These are phyloP conservation scores for Colletotrichum liaoningense DNA, from an alignment of 2,329 filamentous ascomycete species.

Conservation along the genomic window DNA sequence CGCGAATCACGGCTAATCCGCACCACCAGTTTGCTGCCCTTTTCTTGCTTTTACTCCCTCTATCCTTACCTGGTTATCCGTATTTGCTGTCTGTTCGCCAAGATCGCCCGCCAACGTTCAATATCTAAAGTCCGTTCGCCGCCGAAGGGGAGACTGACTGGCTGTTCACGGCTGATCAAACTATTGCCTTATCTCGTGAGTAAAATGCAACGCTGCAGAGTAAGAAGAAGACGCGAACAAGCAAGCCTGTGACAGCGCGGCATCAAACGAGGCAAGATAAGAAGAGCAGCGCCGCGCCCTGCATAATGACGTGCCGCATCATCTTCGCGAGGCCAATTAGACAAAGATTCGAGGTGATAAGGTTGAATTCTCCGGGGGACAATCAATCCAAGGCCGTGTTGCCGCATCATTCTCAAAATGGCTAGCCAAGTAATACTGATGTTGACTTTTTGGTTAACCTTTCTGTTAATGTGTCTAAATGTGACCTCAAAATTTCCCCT, in stretches of 20 bases:
- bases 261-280: conserved; percentile 5
- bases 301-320: conserved; percentile 9
- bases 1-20: background rate
- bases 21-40: background rate
- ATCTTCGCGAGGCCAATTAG: background rate
- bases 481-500: too few relatives aligned
- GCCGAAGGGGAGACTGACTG: background rate
- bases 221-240: background rate
- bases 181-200: background rate
- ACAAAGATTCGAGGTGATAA: background rate
- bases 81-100: background rate
- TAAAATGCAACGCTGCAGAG: background rate
- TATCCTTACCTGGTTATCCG: background rate
- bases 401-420: background rate
- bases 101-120: background rate
- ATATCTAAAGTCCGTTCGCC: background rate
- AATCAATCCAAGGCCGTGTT: background rate
- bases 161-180: background rate
- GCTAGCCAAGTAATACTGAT: background rate
- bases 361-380: background rate
- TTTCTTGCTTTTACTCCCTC: background rate
- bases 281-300: background rate
- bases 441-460: background rate
- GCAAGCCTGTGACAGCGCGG: background rate
- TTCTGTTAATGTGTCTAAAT: background rate